Conservation (phyloP, 768 basidiomycete species). For the Lactarius evosmus region DNA sequence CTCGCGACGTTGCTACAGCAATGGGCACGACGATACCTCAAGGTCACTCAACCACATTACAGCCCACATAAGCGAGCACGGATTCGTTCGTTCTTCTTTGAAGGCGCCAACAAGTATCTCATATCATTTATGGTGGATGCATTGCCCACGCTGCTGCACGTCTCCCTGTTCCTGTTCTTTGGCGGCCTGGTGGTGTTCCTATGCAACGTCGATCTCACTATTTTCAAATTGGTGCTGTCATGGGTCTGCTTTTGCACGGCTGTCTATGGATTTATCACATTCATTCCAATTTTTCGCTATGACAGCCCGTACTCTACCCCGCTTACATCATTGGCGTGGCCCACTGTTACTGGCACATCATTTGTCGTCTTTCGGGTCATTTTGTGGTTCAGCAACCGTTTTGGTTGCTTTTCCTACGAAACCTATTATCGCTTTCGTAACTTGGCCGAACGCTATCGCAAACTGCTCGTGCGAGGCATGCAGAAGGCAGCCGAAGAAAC, state of each 20-base stretch:
- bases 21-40: neutral
- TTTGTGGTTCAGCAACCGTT: too few species aligned
- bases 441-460: too few species aligned
- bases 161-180: slow-evolving; percentile 19
- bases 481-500: too few species aligned
- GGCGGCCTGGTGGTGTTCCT: slow-evolving; percentile 6
- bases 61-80: neutral
- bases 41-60: neutral
- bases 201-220: slow-evolving; percentile 6
- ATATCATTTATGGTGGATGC: neutral
- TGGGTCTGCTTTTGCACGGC: neutral
- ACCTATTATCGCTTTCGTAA: too few species aligned
- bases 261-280: neutral
- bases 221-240: neutral
- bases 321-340: neutral
- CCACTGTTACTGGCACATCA: neutral
- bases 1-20: neutral
- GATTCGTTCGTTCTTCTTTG: neutral
- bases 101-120: neutral
- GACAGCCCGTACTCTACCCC: neutral
- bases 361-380: too few species aligned
- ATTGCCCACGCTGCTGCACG: slow-evolving; percentile 14
- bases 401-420: too few species aligned
- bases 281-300: too few species aligned
- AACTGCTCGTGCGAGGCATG: too few species aligned